Base-by-base conservation (phyloP, 2,329 filamentous ascomycete genomes). In the Aureobasidium sp. region DNA sequence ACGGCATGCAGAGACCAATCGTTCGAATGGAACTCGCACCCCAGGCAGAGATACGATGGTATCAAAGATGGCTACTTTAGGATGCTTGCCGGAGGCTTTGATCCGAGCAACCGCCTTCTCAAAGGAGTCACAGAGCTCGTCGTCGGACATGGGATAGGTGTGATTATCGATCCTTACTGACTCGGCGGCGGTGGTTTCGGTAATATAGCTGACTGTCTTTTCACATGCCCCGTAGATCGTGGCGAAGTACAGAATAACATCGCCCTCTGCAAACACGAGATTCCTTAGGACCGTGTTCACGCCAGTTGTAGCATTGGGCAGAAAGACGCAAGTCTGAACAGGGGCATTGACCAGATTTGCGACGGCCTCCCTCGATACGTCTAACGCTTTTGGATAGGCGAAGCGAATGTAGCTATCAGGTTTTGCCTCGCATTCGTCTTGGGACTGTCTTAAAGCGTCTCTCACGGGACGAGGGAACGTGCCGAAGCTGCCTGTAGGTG, bases 271-370 rank as follows among this genome's bases (percentile, higher is more conserved):
- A 79, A 86, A 95, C 1, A 70, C 69, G 2, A 96, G 73, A 69
- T 88, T 92, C 43, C 87, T 84, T n/a, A 96, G 80, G 5, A 95
- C 83, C 0, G 85, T 89, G 74, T 94, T 93, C 49, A 91, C 74
- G 25, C 84, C 89, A 0, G 82, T 86, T 0, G 90, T 95, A 13
- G 91, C 90, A 70, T 96, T 96, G 61, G 82, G 77, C 0, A 95
- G 84, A 64, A 95, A 86, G 0, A 95, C 90, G 40, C 89, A 76
- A 10, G 85, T 84, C 10, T 86, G 79, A 0, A 77, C 69, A 0
- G 86, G 84, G 0, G 82, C 86, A 62, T 88, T 82, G 62, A 96
- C 75, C 23, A 90, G 68, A 25, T 76, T 70, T 0, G 89, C 87
- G 4, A 92, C 75, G 3, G 85, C 85, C 37, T 73, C 74, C 9